Evolutionary conservation across 768 basidiomycete genomes (phyloP).

Genomic region (Cystofilobasidium ferigula): DNA sequence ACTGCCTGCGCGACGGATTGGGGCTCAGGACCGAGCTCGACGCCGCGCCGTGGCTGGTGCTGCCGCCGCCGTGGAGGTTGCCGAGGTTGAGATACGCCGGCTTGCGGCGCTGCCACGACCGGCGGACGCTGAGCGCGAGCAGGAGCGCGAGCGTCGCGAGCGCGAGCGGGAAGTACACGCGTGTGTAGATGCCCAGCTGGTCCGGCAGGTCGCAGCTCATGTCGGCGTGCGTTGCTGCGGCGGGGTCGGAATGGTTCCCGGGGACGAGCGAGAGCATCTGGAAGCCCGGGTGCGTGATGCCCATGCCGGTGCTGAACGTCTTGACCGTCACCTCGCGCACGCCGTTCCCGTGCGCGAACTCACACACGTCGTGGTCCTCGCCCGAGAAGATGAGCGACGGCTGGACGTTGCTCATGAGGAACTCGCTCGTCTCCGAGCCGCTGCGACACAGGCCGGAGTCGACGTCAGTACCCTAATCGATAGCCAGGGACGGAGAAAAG

Average conservation of each 20-base stretch:
- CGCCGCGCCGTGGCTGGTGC: neutral
- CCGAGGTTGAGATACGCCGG: neutral
- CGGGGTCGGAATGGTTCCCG: slow-evolving; percentile 30
- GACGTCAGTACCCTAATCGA: neutral
- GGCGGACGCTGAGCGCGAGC: slow-evolving; percentile 29
- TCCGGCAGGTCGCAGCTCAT: slow-evolving; percentile 69
- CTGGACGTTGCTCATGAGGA: slow-evolving; percentile 53
- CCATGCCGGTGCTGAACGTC: slow-evolving; percentile 81
- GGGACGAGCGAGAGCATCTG: slow-evolving; percentile 70
- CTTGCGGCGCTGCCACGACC: neutral
- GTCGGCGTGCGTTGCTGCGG: slow-evolving; percentile 47
- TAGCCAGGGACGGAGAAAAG: too few species aligned
- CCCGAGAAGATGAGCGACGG: slow-evolving; percentile 73
- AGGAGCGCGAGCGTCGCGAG: slow-evolving; percentile 47
- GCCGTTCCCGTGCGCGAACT: slow-evolving; percentile 49
- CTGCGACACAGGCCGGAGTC: neutral
- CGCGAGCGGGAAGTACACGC: slow-evolving; percentile 47
- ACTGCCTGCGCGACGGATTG: neutral
- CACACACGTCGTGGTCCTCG: slow-evolving; percentile 94
- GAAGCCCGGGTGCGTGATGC: slow-evolving; percentile 71
- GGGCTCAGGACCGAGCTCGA: neutral
- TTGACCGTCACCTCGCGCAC: slow-evolving; percentile 75
- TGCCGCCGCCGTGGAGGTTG: neutral
- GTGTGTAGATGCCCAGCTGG: slow-evolving; percentile 65
- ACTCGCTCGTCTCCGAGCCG: slow-evolving; percentile 53